Conservation (phyloP, 2,329 filamentous ascomycete genomes). For the Apiospora sp. region DNA sequence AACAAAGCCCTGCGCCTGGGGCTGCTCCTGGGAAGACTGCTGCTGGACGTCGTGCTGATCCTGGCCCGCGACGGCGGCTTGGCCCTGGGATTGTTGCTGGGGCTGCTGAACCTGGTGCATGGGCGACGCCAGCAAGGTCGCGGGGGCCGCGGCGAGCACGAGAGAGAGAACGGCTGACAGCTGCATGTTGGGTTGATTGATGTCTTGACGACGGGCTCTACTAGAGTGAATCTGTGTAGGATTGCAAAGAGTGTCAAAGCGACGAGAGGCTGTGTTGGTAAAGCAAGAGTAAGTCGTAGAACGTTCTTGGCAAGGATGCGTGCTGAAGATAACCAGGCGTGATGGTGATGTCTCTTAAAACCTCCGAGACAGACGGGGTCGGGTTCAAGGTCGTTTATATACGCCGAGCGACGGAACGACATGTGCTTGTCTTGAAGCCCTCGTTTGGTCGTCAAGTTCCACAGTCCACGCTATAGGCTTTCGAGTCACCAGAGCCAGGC, state of each 20-base stretch:
- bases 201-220: background rate
- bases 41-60: background rate
- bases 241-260: background rate
- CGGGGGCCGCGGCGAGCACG: conserved; percentile 32
- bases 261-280: background rate
- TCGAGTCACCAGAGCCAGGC: background rate
- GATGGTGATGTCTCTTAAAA: background rate
- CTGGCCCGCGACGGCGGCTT: background rate
- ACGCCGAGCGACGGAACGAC: background rate
- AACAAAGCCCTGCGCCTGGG: too few relatives aligned
- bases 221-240: too few relatives aligned
- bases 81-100: background rate
- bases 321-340: background rate
- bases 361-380: background rate
- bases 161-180: conserved; percentile 29
- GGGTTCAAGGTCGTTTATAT: background rate
- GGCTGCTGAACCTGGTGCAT: background rate
- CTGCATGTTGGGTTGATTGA: conserved; percentile 32
- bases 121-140: conserved; percentile 29
- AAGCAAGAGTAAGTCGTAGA: background rate
- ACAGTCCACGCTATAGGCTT: background rate
- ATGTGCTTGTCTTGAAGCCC: background rate
- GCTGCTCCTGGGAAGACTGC: background rate
- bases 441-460: background rate
- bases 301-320: background rate